Evolutionary conservation across 441 rosid species (phyloP), one percentile per base, ranked within the genome.

Genomic region (Hura crepitans): DNA sequence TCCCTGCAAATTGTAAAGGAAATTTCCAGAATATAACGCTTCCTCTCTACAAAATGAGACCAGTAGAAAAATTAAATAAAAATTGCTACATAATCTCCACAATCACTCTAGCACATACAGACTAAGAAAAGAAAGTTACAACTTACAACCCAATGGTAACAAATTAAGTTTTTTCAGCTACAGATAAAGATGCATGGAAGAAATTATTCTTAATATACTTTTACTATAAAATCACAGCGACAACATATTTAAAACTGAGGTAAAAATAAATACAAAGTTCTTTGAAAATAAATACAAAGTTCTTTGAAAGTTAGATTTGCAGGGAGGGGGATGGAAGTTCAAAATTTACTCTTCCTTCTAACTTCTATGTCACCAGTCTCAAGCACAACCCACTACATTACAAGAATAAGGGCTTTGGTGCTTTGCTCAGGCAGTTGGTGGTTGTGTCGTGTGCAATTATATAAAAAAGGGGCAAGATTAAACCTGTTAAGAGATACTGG

Each of bases 401-500:
- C 8, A 45, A 53, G 42, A 56, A 23, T 10, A 0, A 27, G 31
- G 13, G 18, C 15, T 11, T 59, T 33, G 47, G n/a, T n/a, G 6
- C 62, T 47, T 59, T 33, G 47, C 65, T 59, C 49, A 70, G 18
- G 50, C 39, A 20, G 13, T 18, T 42, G n/a, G 15, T 20, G 15
- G 35, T 27, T 4, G 35, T 33, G 31, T 3, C 28, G 7, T 17
- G 14, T 18, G 43, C 43, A 31, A 18, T 31, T 17, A n/a, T 14
- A 35, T 31, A 0, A 35, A 47, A 35, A 46, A 70, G 70, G 66
- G 61, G 42, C 58, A 39, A 68, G 39, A 73, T 15, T 43, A 63
- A 58, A 96, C 99, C 99, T 91, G 93, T 84, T 86, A 72, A 96
- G 91, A 68, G 99, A 96, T 70, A 96, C 99, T 43, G 99, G 99